Evolutionary conservation across 1,139 yeast species (phyloP).

Genomic region (Pichia kudriavzevii): DNA sequence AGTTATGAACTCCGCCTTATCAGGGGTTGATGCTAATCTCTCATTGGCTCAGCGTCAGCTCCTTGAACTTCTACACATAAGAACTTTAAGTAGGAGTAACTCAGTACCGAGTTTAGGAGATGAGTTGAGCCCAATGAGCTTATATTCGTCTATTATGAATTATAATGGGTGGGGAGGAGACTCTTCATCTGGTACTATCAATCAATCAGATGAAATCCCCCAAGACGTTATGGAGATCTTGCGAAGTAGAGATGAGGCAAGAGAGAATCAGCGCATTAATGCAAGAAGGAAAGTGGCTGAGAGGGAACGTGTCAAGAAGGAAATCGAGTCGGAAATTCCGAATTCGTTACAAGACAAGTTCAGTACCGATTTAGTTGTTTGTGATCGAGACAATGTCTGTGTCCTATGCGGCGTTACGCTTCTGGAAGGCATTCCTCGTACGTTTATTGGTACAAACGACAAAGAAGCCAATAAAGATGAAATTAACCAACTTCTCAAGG

Average conservation of each 20-base stretch:
- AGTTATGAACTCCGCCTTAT: no score
- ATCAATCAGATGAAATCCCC: conserved; percentile 31
- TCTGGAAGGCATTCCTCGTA: conserved; percentile 63
- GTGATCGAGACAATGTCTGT: conserved; percentile 41
- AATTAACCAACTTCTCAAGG: conserved; percentile 18
- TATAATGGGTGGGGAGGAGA: conserved; percentile 5
- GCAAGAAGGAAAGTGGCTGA: conserved; percentile 25
- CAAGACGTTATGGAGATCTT: conserved; percentile 30
- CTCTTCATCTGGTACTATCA: no score
- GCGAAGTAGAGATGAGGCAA: conserved; percentile 26
- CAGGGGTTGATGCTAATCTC: no score
- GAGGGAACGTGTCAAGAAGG: conserved; percentile 28
- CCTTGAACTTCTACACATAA: no score
- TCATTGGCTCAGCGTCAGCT: no score
- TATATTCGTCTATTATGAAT: no score
- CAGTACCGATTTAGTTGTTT: conserved; percentile 33
- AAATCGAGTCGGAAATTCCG: conserved; percentile 24
- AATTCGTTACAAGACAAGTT: conserved; percentile 21
- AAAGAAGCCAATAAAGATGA: conserved; percentile 22
- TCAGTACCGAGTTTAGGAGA: no score
- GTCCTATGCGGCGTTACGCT: conserved; percentile 61
- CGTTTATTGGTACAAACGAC: conserved; percentile 31
- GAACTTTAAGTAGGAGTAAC: no score
- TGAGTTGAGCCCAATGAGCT: conserved; percentile 3
- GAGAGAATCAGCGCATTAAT: conserved; percentile 25